Base-by-base conservation (phyloP, 441 rosid genomes). In the Adansonia rubrostipa region DNA sequence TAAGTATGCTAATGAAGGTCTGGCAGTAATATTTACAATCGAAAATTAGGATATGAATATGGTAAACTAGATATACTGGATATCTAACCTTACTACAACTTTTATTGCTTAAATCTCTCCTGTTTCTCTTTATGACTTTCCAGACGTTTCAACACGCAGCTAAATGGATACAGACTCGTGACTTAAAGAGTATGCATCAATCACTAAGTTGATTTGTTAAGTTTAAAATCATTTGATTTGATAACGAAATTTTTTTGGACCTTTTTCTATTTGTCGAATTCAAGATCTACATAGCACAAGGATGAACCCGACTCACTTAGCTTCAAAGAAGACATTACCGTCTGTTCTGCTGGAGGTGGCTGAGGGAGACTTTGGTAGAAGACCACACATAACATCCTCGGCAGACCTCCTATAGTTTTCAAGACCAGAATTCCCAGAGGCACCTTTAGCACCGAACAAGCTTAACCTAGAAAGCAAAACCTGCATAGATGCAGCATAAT, bases 361-460 rank as follows among this genome's bases (percentile, higher is more conserved):
- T 1, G 98, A 88, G 3, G 99, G 99, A 78, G 99, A 96, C n/a
- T 88, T 83, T 14, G 97, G 94, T 71, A 96, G 71, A 74, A 94
- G 91, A 51, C 93, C 89, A 15, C 99, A 96, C 99, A 96, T 93
- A 42, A 94, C 94, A 78, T 95, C 92, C 85, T 91, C 95, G 3
- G 99, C 98, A 58, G 99, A 91, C 64, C 89, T 83, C 77, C 87
- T 89, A 77, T 96, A 96, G 78, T 57, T 84, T 76, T 58, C 78
- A 67, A 96, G 95, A 71, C 83, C 93, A 60, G 88, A 86, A 84
- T 86, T 90, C 63, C 80, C 84, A 42, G 95, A 85, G 80, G 61
- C 74, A 66, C 84, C 95, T 24, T 92, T 92, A 61, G 82, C 74
- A n/a, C 84, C 88, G 40, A 96, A 91, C 84, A 96, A 93, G 73